A percentile compares a stretch with the other conserved stretches of the same genome.
phyloP scores from a whole-genome alignment of 805 yeast species.

The Wickerhamomyces queroliae region DNA sequence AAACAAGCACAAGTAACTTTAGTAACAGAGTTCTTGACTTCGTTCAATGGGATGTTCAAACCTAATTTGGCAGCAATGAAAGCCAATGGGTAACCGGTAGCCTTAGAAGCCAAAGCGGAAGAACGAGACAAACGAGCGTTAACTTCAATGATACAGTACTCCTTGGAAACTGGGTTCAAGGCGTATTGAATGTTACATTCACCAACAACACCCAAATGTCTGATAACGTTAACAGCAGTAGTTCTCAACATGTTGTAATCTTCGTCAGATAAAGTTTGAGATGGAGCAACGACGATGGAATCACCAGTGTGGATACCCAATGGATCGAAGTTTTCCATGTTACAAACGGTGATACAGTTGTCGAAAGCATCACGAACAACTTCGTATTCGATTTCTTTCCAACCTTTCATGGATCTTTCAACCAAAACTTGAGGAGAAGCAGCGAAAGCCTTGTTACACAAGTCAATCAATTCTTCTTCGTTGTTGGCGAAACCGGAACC shows the following conservation, averaged over 20 bases:
- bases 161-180: conserved; percentile 86
- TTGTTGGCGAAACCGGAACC: conserved; percentile 97
- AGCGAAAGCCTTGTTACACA: conserved; percentile 90
- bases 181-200: conserved; percentile 99
- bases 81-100: conserved; percentile 97
- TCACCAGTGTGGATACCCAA: conserved; percentile 99
- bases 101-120: conserved; percentile 98
- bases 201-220: conserved; percentile 98
- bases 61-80: conserved; percentile 97
- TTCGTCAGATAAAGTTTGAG: conserved; percentile 94
- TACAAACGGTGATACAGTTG: conserved; percentile 98
- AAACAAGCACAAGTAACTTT: conserved; percentile 92
- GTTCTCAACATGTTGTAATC: conserved; percentile 98
- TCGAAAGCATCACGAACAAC: conserved; percentile 97
- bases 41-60: conserved; percentile 84
- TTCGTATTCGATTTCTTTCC: conserved; percentile 99
- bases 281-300: conserved; percentile 97
- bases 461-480: conserved; percentile 71
- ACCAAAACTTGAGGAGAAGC: conserved; percentile 94
- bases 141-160: conserved; percentile 95
- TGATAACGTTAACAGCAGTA: conserved; percentile 93
- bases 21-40: conserved; percentile 89
- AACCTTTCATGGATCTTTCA: conserved; percentile 96
- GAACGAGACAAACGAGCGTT: conserved; percentile 97
- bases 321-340: conserved; percentile 99